Evolutionary conservation across 345 rosid genomes (phyloP).

Genomic region (Punica granatum): DNA sequence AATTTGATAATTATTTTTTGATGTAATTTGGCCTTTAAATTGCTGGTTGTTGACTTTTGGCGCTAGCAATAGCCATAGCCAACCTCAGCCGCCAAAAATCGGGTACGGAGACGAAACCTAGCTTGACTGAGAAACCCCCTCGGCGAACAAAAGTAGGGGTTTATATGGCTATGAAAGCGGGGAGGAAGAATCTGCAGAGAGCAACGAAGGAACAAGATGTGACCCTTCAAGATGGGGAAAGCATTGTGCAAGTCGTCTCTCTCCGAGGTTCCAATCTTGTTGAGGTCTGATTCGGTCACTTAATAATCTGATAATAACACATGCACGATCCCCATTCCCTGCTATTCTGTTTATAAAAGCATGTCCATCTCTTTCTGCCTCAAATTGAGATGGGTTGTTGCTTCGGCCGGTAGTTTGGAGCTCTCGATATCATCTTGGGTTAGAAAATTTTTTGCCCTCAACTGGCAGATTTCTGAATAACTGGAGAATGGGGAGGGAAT

Average conservation of each 20-base stretch:
- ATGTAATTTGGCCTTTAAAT: too few species aligned
- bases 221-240: conserved; percentile 56
- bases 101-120: not conserved
- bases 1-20: too few species aligned
- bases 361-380: not conserved
- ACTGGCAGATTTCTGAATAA: not conserved
- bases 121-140: not conserved
- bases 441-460: not conserved
- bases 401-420: not conserved
- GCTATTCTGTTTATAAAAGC: not conserved
- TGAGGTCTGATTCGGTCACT: conserved; percentile 42
- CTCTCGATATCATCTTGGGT: not conserved
- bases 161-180: conserved; percentile 47
- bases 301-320: not conserved
- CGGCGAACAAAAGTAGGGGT: not conserved
- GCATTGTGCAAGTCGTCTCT: conserved; percentile 68
- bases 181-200: conserved; percentile 80
- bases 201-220: conserved; percentile 52
- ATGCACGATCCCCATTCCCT: not conserved
- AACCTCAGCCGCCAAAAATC: not conserved
- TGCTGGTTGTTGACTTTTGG: too few species aligned
- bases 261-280: conserved; percentile 86
- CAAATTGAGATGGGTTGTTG: not conserved
- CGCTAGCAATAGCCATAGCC: too few species aligned
- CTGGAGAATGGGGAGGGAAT: not conserved